A percentile compares a stretch with the other conserved stretches of the same genome.
Evolutionary conservation across 148 eudicot species (phyloP).

Genomic region (Amaranthus hypochondriacus): DNA sequence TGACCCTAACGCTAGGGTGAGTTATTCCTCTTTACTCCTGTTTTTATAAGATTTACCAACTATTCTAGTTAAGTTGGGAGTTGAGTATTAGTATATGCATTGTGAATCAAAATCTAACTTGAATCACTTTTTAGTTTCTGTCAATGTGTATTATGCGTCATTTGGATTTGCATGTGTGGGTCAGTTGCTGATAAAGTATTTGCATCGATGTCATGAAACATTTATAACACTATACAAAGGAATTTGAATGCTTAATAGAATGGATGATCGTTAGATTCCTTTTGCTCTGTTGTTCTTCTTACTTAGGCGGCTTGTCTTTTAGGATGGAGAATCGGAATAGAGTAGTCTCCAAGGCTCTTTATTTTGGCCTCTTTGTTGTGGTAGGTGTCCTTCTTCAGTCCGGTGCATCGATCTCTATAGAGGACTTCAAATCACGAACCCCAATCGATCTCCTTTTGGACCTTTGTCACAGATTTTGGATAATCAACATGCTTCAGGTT

Average conservation of each 20-base stretch:
- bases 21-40: conserved; percentile 26
- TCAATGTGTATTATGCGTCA: not conserved
- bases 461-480: conserved; percentile 69
- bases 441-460: conserved; percentile 92
- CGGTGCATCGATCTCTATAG: conserved; percentile 72
- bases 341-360: conserved; percentile 97
- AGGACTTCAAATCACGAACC: conserved; percentile 79
- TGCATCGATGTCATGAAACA: not conserved
- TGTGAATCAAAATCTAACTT: not conserved
- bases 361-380: conserved; percentile 92
- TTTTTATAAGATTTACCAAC: not conserved
- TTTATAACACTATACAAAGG: not conserved
- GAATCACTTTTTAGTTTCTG: not conserved
- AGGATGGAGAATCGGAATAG: conserved; percentile 99
- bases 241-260: not conserved
- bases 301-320: conserved; percentile 1
- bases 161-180: not conserved
- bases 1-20: conserved; percentile 93
- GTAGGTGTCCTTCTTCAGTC: conserved; percentile 79
- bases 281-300: conserved; percentile 1
- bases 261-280: conserved; percentile 15
- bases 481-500: conserved; percentile 57
- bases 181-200: not conserved
- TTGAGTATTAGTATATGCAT: not conserved
- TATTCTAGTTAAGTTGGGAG: not conserved